Base-by-base conservation (phyloP, 139 green algal genomes). In the Marvania coccoides region DNA sequence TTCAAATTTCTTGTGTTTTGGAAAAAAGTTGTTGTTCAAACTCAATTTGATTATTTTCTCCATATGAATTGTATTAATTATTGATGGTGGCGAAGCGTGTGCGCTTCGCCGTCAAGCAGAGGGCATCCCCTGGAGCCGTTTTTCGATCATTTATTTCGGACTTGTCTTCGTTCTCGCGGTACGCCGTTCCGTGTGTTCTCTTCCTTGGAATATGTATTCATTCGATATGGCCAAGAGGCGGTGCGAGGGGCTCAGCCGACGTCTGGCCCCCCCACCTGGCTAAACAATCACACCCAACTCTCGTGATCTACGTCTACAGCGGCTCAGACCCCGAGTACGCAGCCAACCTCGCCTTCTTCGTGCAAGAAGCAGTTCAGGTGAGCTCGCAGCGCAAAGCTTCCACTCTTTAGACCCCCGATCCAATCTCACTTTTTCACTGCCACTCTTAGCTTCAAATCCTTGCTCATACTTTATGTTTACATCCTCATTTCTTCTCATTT, bases 281-380 rank as follows among this genome's bases (percentile, higher is more conserved):
- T n/a, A n/a, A n/a, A n/a, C n/a, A n/a, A n/a, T n/a, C n/a, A n/a
- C n/a, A n/a, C 28, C 59, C 56, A 23, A 83, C 74, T 3, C 64
- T 93, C 10, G 81, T 93, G 13, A 42, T 93, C n/a, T 93, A 93
- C 64, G 81, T 87, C 23, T 93, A 89, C 38, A 72, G 79, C 14
- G 69, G 83, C 46, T 86, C 78, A 3, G 87, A 93, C 55, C 76
- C 84, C 3, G 76, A 93, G 59, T 93, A 86, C 45, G 12, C 78
- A 3, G 58, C 75, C 26, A 93, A 93, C 68, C 61, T 93, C 24
- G 48, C 70, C 29, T 91, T 81, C 61, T 93, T 93, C 56, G 39
- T 93, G 3, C 35, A 58, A 14, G 79, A 91, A 35, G 86, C 74
- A 1, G 65, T 93, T 1, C 58, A 65, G 65, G 55, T 60, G 40